Conservation (phyloP, 2,329 filamentous ascomycete genomes). For the Trichoderma atrobrunneum region DNA sequence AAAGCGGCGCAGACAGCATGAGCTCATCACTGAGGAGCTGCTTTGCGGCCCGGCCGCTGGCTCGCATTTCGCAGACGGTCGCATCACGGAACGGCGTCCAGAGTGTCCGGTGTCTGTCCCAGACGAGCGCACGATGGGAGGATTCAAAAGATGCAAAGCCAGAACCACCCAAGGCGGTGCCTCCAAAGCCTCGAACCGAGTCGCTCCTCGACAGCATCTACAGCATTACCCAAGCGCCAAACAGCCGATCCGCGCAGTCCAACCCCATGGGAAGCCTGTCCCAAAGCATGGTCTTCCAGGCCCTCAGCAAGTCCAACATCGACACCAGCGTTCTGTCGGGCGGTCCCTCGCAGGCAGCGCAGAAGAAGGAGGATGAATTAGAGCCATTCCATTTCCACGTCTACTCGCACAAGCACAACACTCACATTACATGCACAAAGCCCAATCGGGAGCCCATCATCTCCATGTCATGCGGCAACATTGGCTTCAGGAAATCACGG, state of each 20-base stretch:
- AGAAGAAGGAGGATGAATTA: conserved; percentile 36
- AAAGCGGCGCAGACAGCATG: conserved; percentile 39
- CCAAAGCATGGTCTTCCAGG: conserved; percentile 41
- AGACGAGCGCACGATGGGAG: conserved; percentile 34
- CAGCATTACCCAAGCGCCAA: conserved; percentile 26
- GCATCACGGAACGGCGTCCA: conserved; percentile 25
- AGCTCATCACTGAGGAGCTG: conserved; percentile 43
- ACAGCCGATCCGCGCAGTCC: conserved; percentile 23
- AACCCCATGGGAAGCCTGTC: conserved; percentile 36
- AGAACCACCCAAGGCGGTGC: conserved; percentile 24
- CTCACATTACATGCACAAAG: conserved; percentile 83
- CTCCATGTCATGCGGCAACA: conserved; percentile 76
- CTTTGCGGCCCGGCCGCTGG: conserved; percentile 41
- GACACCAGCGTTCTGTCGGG: conserved; percentile 34
- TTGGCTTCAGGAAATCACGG: conserved; percentile 84
- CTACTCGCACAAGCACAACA: conserved; percentile 88
- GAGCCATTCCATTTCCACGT: conserved; percentile 85
- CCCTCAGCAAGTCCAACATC: conserved; percentile 34
- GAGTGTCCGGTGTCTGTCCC: conserved; percentile 38
- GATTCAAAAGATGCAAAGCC: conserved; percentile 25
- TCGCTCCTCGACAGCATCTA: conserved; percentile 37
- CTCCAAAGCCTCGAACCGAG: conserved; percentile 29
- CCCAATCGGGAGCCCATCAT: conserved; percentile 78
- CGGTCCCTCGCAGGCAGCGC: conserved; percentile 21
- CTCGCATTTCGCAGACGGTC: conserved; percentile 27